phyloP scores from a whole-genome alignment of 768 basidiomycete species.

The Macrolepiota albuminosa region DNA sequence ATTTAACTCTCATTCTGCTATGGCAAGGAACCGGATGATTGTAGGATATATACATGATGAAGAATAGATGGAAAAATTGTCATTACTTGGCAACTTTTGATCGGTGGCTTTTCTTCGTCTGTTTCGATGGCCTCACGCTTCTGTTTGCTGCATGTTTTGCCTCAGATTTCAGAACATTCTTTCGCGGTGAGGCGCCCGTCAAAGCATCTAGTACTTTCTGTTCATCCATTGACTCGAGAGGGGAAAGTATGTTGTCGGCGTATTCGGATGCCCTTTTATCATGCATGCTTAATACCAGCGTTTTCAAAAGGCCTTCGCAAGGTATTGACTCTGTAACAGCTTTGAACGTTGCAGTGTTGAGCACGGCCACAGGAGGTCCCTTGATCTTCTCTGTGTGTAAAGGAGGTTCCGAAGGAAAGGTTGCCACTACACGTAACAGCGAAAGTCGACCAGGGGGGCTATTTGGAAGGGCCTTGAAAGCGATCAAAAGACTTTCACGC shows the following conservation, averaged over 20 bases:
- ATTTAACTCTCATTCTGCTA: not conserved
- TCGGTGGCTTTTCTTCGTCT: not conserved
- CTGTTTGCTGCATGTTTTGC: not conserved
- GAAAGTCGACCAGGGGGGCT: not conserved
- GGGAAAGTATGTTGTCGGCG: not conserved
- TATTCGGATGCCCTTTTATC: not conserved
- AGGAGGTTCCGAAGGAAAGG: not conserved
- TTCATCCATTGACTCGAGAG: not conserved
- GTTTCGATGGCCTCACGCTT: not conserved
- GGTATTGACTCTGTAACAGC: not conserved
- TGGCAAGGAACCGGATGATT: not conserved
- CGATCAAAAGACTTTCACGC: not conserved
- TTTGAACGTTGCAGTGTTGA: not conserved
- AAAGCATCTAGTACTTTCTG: not conserved
- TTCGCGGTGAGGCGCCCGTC: not conserved
- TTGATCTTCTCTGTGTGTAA: not conserved
- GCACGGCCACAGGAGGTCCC: not conserved
- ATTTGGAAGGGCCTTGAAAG: not conserved
- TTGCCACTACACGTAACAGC: not conserved
- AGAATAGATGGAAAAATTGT: not conserved
- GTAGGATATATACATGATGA: not conserved
- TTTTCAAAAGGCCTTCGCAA: not conserved
- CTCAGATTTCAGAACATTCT: not conserved
- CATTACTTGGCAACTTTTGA: not conserved
- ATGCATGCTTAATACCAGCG: constrained; percentile 5